Percentiles rank a stretch among this genome's conserved stretches.
These are phyloP conservation scores for Schizophyllum amplum DNA, from an alignment of 1,284 basidiomycete species.

Conservation along the genomic window DNA sequence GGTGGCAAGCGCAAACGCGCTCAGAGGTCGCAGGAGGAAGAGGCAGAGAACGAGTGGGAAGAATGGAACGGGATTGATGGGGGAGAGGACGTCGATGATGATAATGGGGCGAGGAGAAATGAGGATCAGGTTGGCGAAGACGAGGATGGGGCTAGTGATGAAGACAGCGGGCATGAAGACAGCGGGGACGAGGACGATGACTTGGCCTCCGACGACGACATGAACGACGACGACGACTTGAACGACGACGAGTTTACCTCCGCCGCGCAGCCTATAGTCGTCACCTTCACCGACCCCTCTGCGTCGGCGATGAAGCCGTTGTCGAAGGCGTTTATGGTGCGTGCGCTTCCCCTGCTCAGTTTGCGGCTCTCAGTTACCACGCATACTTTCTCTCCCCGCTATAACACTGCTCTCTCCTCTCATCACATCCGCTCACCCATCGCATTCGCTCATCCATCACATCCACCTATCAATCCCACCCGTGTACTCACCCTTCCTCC, in stretches of 20 bases:
- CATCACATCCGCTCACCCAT: too few relatives aligned
- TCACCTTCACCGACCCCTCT: slow-evolving; percentile 47
- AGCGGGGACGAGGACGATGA: slow-evolving; percentile 23
- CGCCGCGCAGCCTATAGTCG: slow-evolving; percentile 31
- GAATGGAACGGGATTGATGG: slow-evolving; percentile 10
- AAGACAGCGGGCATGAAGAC: slow-evolving; percentile 8
- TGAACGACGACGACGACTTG: slow-evolving; percentile 18
- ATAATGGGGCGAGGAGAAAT: slow-evolving; percentile 1
- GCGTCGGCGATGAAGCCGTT: slow-evolving; percentile 11
- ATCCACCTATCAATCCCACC: background rate
- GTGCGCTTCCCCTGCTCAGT: background rate
- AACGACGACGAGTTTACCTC: slow-evolving; percentile 27
- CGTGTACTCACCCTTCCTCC: background rate
- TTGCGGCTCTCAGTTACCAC: background rate
- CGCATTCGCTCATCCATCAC: background rate
- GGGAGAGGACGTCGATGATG: slow-evolving; percentile 14
- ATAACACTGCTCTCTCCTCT: too few relatives aligned
- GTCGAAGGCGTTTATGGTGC: background rate
- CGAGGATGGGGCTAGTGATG: slow-evolving; percentile 7
- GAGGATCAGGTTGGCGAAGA: slow-evolving; percentile 2
- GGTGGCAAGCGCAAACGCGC: slow-evolving; percentile 12
- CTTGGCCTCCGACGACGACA: slow-evolving; percentile 14
- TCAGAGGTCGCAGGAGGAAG: slow-evolving; percentile 16
- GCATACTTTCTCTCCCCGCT: too few relatives aligned
- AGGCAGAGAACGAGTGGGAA: slow-evolving; percentile 27